Evolutionary conservation across 495 filamentous ascomycete genomes (phyloP).

Genomic region (Lasiosphaeris hirsuta): DNA sequence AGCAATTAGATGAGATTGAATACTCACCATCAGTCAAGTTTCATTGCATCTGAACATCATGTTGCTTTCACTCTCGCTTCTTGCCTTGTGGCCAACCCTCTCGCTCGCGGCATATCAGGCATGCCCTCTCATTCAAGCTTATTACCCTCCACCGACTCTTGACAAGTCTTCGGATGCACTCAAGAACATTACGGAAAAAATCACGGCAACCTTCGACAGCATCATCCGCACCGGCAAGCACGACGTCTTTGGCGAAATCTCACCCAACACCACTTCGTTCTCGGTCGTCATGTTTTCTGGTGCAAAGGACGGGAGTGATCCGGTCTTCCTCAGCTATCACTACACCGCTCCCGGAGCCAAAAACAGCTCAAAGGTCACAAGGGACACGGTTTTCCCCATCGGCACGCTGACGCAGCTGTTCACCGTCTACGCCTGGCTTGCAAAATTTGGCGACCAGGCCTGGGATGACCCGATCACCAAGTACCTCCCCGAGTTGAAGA

Average conservation of each 20-base stretch:
- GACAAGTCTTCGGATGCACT: not conserved
- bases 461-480: slow-evolving; percentile 47
- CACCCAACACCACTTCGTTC: slow-evolving; percentile 6
- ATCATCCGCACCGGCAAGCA: not conserved
- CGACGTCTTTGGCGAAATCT: slow-evolving; percentile 1
- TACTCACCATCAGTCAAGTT: too few relatives aligned
- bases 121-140: slow-evolving; percentile 4
- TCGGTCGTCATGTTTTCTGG: slow-evolving; percentile 13
- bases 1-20: too few relatives aligned
- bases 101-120: slow-evolving; percentile 2
- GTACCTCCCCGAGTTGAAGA: slow-evolving; percentile 39
- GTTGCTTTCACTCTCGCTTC: not conserved
- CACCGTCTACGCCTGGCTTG: slow-evolving; percentile 37
- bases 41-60: not conserved
- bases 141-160: slow-evolving; percentile 1
- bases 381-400: slow-evolving; percentile 47
- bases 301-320: not conserved
- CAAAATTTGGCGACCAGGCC: slow-evolving; percentile 35
- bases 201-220: not conserved
- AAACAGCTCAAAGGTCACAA: not conserved
- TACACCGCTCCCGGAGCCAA: slow-evolving; percentile 3
- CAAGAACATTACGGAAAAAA: not conserved
- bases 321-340: slow-evolving; percentile 8
- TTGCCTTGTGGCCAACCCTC: not conserved
- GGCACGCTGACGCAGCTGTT: slow-evolving; percentile 53